Percentiles rank a stretch among this genome's conserved stretches.
phyloP scores from a whole-genome alignment of 805 yeast genomes.

The Spathaspora girioi region DNA sequence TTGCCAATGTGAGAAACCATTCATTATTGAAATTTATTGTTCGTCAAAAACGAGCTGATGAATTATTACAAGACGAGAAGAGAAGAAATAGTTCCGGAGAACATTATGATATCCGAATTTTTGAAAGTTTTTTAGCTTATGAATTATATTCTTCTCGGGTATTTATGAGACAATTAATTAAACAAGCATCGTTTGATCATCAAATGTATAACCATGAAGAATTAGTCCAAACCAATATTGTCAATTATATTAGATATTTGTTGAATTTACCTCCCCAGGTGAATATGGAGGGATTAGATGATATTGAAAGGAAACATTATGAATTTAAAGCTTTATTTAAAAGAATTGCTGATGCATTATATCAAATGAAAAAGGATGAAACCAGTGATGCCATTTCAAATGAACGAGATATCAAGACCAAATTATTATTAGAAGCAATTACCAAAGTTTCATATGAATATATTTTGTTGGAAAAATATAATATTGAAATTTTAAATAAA shows the following conservation, averaged over 20 bases:
- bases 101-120: slow-evolving; percentile 18
- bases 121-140: slow-evolving; percentile 29
- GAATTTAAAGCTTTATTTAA: slow-evolving; percentile 23
- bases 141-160: slow-evolving; percentile 23
- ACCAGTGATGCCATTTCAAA: slow-evolving; percentile 17
- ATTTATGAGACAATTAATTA: slow-evolving; percentile 24
- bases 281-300: slow-evolving; percentile 14
- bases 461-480: slow-evolving; percentile 36
- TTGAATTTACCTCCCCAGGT: slow-evolving; percentile 25
- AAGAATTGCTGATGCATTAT: slow-evolving; percentile 23
- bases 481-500: slow-evolving; percentile 33
- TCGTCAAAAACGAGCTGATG: slow-evolving; percentile 16
- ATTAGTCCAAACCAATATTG: slow-evolving; percentile 33
- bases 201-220: slow-evolving; percentile 24
- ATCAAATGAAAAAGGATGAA: slow-evolving; percentile 24
- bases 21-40: slow-evolving; percentile 26
- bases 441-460: slow-evolving; percentile 36
- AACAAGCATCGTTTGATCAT: slow-evolving; percentile 6
- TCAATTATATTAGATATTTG: slow-evolving; percentile 33
- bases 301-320: slow-evolving; percentile 23
- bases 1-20: slow-evolving; percentile 30
- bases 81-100: neutral
- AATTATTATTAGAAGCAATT: slow-evolving; percentile 25
- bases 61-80: slow-evolving; percentile 3
- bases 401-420: slow-evolving; percentile 10